Base-by-base conservation (phyloP, 331 rosid species). In the Dryas integrifolia region DNA sequence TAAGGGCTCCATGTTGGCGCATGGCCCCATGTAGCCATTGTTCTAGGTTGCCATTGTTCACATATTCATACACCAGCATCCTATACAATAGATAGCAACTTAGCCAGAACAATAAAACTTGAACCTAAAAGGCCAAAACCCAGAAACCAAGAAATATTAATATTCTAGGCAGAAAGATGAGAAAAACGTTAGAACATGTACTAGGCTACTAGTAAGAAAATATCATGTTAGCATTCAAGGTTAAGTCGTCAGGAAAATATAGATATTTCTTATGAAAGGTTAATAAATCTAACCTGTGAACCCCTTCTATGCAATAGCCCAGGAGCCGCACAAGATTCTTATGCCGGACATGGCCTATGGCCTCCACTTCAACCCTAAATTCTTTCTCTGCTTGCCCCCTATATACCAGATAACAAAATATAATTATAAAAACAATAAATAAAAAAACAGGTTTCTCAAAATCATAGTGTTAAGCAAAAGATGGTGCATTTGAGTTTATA, bases 341-440 rank as follows among this genome's bases (percentile, higher is more conserved):
- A 74, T 95, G 99, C 56, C 96, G 82, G 63, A 95, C 97, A 82
- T 92, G 96, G 52, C 99, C 99, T 65, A 95, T 95, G 67, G 97
- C 99, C 79, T 95, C 99, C 69, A 95, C 99, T 87, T 95, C 97
- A 78, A 88, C 97, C 78, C 93, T 89, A 80, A 95, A 95, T 81
- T 95, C 99, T 74, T 82, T 92, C 88, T 95, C 99, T 3, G 99
- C 99, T 73, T 95, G 99, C 69, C 97, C 99, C 96, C 99, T 95
- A 58, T 11, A 66, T 65, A 77, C 48, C 70, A 78, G 72, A 79
- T 67, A 30, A 30, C 16, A 55, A 69, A 39, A 64, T 3, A n/a
- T 18, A 65, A 64, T 76, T 63, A 82, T 48, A 56, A 65, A 73
- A 41, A 13, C 39, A 51, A 51, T 16, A 13, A 51, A 51, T 13